Evolutionary conservation across 192 early-diverging fungal species (phyloP).

Genomic region (Funneliformis mosseae): DNA sequence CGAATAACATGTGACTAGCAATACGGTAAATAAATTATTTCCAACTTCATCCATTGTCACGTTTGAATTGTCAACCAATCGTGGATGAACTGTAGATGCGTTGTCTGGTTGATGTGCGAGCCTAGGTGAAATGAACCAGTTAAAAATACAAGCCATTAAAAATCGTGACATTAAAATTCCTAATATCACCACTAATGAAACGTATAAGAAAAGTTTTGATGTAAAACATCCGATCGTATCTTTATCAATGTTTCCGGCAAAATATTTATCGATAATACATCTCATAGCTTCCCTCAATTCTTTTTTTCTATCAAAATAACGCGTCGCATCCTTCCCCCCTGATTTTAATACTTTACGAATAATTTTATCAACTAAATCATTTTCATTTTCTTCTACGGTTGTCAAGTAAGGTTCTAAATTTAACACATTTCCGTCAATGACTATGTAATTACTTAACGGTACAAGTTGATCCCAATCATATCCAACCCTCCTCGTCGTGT

Average conservation of each 20-base stretch:
- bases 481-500: constrained; percentile 54
- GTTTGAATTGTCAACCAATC: constrained; percentile 26
- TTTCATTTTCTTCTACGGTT: constrained; percentile 37
- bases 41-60: constrained; percentile 48
- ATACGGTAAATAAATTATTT: constrained; percentile 57
- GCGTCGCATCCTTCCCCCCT: constrained; percentile 57
- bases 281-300: constrained; percentile 48
- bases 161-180: constrained; percentile 69
- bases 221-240: constrained; percentile 82
- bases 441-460: constrained; percentile 51
- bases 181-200: constrained; percentile 69
- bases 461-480: constrained; percentile 68
- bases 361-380: constrained; percentile 57
- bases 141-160: constrained; percentile 72
- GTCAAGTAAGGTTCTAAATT: constrained; percentile 62
- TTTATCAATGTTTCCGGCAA: constrained; percentile 79
- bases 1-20: constrained; percentile 90
- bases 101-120: constrained; percentile 37
- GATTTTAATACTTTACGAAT: constrained; percentile 53
- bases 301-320: constrained; percentile 54
- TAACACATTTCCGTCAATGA: constrained; percentile 64
- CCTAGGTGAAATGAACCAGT: constrained; percentile 72
- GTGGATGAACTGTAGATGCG: constrained; percentile 35
- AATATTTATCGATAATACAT: constrained; percentile 75
- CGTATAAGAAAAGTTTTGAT: constrained; percentile 69